Base-by-base conservation (phyloP, 1,284 basidiomycete genomes). In the Schizophyllum commune region DNA sequence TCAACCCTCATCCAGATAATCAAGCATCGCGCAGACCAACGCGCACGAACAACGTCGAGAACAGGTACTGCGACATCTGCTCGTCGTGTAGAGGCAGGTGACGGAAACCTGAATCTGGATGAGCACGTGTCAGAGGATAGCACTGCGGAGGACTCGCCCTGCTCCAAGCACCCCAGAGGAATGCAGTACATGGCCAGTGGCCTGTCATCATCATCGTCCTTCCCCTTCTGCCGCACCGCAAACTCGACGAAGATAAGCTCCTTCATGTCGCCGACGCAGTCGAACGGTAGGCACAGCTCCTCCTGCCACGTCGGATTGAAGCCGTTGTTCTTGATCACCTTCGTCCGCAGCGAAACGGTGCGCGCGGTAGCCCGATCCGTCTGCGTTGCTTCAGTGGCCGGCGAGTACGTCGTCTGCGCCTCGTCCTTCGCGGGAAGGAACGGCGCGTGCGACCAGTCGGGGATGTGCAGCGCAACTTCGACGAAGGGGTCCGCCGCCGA, bases 291-390 rank as follows among this genome's bases (percentile, higher is more conserved):
- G 20, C 74, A 73, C 22, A 94, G 72, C 27, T 72, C 72, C 68
- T 93, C 84, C 66, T 90, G 79, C 91, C 93, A 96, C 1, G 85
- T 76, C 0, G 94, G 94, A 69, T 94, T 94, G 75, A 94, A 92
- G 2, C 92, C 89, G 68, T 94, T 92, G 70, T 91, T 89, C 73
- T 83, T 84, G 64, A 92, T 81, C 0, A 81, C 76, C 53, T 75
- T 73, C 21, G 89, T 91, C 55, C 79, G 76, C 63, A 72, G 71
- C 22, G 78, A 78, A 22, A 83, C 70, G 8, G 79, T 78, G 20
- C 69, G 65, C 17, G 70, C 65, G 8, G 68, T 66, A 20, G 68
- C 65, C 5, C 69, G 65, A n/a, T 67, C 60, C 5, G 69, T 68
- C 6, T 74, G 71, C 1, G 77, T 72, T 22, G 70, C 66, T 58